A percentile compares a stretch with the other conserved stretches of the same genome.
These are phyloP conservation scores for Saturnispora sanitii DNA, from an alignment of 805 yeast species.

Conservation along the genomic window DNA sequence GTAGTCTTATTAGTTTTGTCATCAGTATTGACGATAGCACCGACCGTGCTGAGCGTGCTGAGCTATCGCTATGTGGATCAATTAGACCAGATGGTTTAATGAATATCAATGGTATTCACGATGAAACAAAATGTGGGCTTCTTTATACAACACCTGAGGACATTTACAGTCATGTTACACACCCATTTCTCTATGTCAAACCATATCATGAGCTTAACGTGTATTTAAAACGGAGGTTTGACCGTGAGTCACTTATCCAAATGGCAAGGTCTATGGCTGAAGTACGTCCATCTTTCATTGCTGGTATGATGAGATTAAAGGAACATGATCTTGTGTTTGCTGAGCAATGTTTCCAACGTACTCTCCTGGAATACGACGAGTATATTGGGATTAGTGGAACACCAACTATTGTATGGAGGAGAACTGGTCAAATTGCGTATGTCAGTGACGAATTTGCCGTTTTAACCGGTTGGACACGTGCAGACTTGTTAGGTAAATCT, in stretches of 20 bases:
- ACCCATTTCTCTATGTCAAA: conserved; percentile 82
- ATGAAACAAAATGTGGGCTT: conserved; percentile 30
- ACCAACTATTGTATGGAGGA: conserved; percentile 90
- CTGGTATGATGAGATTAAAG: conserved; percentile 78
- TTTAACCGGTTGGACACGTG: conserved; percentile 81
- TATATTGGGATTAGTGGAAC: conserved; percentile 81
- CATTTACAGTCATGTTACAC: conserved; percentile 62
- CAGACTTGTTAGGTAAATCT: conserved; percentile 53
- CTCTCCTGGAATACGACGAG: conserved; percentile 79
- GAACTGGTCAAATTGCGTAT: conserved; percentile 91
- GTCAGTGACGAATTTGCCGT: conserved; percentile 91
- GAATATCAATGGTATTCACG: too few species aligned
- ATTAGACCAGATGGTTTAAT: too few species aligned
- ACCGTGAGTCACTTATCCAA: conserved; percentile 49
- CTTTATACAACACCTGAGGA: conserved; percentile 59
- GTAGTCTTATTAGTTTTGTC: conserved; percentile 37
- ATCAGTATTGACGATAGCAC: conserved; percentile 30
- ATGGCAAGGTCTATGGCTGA: conserved; percentile 86
- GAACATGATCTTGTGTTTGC: conserved; percentile 89
- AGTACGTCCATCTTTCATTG: conserved; percentile 86
- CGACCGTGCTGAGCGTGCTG: conserved; percentile 23
- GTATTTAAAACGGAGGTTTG: conserved; percentile 64
- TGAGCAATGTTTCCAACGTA: conserved; percentile 94
- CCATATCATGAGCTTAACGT: conserved; percentile 78
- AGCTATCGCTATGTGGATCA: too few species aligned